Base-by-base conservation (phyloP, 176 grass and related monocot genomes). In the Ensete ventricosum region DNA sequence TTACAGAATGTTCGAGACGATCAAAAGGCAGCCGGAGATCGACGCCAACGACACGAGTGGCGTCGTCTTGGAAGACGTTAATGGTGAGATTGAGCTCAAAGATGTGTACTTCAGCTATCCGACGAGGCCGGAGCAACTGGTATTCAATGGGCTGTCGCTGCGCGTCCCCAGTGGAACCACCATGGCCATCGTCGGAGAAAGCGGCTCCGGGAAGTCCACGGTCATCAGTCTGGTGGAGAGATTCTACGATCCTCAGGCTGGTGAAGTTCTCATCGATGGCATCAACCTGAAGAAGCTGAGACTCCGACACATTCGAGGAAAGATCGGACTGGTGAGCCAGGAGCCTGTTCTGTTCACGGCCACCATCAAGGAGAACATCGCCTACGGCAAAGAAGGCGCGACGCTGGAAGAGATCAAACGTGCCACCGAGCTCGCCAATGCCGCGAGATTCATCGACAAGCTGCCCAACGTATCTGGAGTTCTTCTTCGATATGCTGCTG, bases 161-260 rank as follows among this genome's bases (percentile, higher is more conserved):
- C 73, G 1, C 77, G 62, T 90, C 75, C 69, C 75, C 69, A 92
- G 82, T 60, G 87, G 89, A 14, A 80, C 50, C 50, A 88, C 83
- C 53, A 96, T 92, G 83, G 93, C 93, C 65, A 81, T 96, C 77
- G 93, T 96, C 72, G 93, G 93, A 64, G 89, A 88, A 78, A 92
- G 89, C 23, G 93, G 93, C 52, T 88, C 87, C 55, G 93, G 93
- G 12, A 96, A 96, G 74, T 92, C 87, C 17, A 96, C 93, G 17
- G 87, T 92, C 16, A 78, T 96, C 76, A 92, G 78, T 78, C 78
- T 92, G 50, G 81, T 96, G 27, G 83, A 90, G 59, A 90, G 93
- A 58, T 96, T 96, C 78, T 96, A 96, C 75, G 93, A 96, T 84
- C 93, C 93, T 49, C 85, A 88, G 69, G 60, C 87, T 62, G 93